A percentile compares a stretch with the other conserved stretches of the same genome.
Evolutionary conservation across 176 grass and related monocot genomes (phyloP).

Genomic region (Eragrostis curvula): DNA sequence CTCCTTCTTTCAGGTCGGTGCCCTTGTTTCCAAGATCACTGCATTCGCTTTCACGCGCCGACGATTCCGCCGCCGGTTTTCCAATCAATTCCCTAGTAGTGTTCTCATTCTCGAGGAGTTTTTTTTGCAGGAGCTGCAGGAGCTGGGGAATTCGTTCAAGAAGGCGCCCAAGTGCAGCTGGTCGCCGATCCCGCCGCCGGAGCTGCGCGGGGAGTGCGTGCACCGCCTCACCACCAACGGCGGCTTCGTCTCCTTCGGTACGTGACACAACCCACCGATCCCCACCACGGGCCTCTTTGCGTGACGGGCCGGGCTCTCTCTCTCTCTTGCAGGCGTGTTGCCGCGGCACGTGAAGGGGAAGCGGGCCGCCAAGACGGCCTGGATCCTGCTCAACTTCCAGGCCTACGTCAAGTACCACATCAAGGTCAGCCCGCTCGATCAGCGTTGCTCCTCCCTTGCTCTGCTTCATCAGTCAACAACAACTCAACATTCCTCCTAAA

Average conservation of each 20-base stretch:
- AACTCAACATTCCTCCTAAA: no score
- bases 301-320: neutral
- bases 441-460: no score
- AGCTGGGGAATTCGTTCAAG: slow-evolving; percentile 43
- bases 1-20: slow-evolving; percentile 82
- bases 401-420: slow-evolving; percentile 83
- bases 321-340: slow-evolving; percentile 53
- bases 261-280: neutral
- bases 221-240: slow-evolving; percentile 86
- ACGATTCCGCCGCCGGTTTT: no score
- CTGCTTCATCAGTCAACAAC: no score
- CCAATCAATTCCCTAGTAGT: no score
- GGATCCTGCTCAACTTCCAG: slow-evolving; percentile 86
- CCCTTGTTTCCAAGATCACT: neutral
- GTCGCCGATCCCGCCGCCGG: slow-evolving; percentile 87
- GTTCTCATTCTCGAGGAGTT: neutral
- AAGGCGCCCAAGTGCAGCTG: slow-evolving; percentile 70
- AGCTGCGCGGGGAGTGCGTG: slow-evolving; percentile 74
- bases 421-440: slow-evolving; percentile 52
- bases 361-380: slow-evolving; percentile 64
- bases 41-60: neutral
- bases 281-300: no score
- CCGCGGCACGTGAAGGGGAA: slow-evolving; percentile 57
- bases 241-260: slow-evolving; percentile 90
- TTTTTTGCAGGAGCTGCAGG: slow-evolving; percentile 68